phyloP scores from a whole-genome alignment of 2,329 filamentous ascomycete species.

The Dryadomyces quercivorus region DNA sequence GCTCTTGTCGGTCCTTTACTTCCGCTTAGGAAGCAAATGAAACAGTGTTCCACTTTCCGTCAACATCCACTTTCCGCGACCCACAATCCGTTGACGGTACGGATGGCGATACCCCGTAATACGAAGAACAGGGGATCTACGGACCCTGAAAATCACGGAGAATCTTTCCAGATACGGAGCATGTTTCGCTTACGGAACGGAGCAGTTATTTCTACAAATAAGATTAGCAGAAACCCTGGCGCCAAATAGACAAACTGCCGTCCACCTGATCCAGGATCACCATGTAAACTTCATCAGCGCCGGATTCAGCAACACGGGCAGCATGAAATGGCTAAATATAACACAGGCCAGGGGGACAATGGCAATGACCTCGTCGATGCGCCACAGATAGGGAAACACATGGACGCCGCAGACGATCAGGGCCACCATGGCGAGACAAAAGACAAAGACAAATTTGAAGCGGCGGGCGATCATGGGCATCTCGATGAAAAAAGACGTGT shows the following conservation, averaged over 20 bases:
- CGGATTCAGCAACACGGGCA: slow-evolving; percentile 66
- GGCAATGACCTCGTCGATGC: slow-evolving; percentile 59
- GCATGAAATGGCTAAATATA: slow-evolving; percentile 53
- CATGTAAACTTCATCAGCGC: slow-evolving; percentile 70
- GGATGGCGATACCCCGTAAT: no score
- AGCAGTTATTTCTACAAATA: no score
- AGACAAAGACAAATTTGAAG: slow-evolving; percentile 63
- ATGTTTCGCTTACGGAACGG: no score
- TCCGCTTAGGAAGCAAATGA: no score
- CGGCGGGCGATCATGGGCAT: slow-evolving; percentile 62
- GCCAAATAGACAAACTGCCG: background rate
- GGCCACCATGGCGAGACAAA: slow-evolving; percentile 44
- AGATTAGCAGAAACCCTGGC: background rate
- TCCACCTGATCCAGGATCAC: no score
- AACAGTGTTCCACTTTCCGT: no score
- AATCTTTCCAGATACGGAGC: no score
- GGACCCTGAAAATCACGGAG: no score
- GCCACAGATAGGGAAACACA: slow-evolving; percentile 52
- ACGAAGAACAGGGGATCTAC: no score
- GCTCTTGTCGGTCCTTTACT: no score
- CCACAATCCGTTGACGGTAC: no score
- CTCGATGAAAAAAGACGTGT: slow-evolving; percentile 76
- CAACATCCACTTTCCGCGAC: no score
- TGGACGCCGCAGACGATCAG: slow-evolving; percentile 55
- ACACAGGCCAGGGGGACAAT: slow-evolving; percentile 66